Conservation (phyloP, 164 flowering plant species). For the Macadamia tetraphylla region DNA sequence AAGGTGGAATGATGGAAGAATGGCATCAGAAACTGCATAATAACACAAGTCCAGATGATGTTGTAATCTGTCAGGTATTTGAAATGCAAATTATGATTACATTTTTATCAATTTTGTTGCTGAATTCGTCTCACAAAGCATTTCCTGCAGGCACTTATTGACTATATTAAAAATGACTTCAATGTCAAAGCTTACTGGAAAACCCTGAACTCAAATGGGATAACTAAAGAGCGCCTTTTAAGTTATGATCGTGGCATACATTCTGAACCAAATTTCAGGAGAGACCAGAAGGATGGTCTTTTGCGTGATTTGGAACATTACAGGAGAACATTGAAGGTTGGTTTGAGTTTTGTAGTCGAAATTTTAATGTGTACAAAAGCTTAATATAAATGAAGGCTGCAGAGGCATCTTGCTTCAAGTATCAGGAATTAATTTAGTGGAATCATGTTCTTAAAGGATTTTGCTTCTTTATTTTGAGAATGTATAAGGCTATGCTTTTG, state of each 20-base stretch:
- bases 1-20: conserved; percentile 99
- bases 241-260: conserved; percentile 98
- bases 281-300: conserved; percentile 85
- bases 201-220: conserved; percentile 85
- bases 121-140: conserved; percentile 2
- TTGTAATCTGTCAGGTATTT: conserved; percentile 91
- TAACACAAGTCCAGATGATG: conserved; percentile 99
- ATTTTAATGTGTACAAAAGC: not conserved
- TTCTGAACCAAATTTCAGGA: conserved; percentile 74
- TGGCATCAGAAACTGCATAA: conserved; percentile 99
- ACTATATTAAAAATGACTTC: conserved; percentile 75
- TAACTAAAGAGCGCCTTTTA: conserved; percentile 89
- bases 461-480: too few relatives aligned
- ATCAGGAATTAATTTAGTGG: too few relatives aligned
- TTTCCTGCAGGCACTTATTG: conserved; percentile 76
- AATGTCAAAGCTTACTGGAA: conserved; percentile 86
- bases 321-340: conserved; percentile 95
- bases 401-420: not conserved
- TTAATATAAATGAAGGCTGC: not conserved
- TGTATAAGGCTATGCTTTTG: too few relatives aligned
- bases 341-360: conserved; percentile 5
- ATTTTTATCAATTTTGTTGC: conserved; percentile 3
- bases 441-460: too few relatives aligned
- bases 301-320: conserved; percentile 87
- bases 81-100: conserved; percentile 6